Percentiles rank a stretch among this genome's conserved stretches.
Conservation (phyloP, 306 rosid species). For the Mimosa bimucronata region DNA sequence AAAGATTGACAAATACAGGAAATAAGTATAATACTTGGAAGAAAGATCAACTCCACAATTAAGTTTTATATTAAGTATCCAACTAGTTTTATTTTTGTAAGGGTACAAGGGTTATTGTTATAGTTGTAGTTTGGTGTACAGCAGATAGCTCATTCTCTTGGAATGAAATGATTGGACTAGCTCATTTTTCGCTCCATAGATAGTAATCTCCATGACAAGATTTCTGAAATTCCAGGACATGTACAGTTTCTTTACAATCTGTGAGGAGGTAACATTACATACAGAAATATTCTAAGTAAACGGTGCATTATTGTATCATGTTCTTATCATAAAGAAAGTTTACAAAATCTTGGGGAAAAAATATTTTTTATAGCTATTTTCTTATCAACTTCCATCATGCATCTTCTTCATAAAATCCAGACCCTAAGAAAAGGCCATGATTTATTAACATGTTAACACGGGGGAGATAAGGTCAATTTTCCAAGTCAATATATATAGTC, state of each 20-base stretch:
- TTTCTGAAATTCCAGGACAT: slow-evolving; percentile 35
- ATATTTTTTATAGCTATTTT: background rate
- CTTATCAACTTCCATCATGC: background rate
- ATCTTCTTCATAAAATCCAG: background rate
- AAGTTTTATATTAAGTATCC: too few species aligned
- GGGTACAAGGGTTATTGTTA: background rate
- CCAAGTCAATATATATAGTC: background rate
- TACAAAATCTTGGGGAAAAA: background rate
- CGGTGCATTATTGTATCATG: background rate
- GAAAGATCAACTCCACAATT: too few species aligned
- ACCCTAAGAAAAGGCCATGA: background rate
- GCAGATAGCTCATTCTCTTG: slow-evolving; percentile 8
- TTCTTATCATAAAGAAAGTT: background rate
- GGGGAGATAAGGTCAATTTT: background rate
- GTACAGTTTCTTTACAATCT: slow-evolving; percentile 17
- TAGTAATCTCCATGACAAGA: slow-evolving; percentile 39
- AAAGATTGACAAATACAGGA: too few species aligned
- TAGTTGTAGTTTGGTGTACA: too few species aligned
- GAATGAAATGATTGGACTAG: slow-evolving; percentile 31
- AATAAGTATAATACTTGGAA: too few species aligned
- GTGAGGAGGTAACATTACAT: slow-evolving; percentile 1
- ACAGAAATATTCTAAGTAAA: background rate
- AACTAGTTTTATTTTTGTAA: too few species aligned
- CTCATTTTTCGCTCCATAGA: slow-evolving; percentile 45
- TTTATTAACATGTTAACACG: background rate